Percentiles rank a stretch among this genome's conserved stretches.
Conservation (phyloP, 257 asterid genomes). For the Capsicum baccatum region DNA sequence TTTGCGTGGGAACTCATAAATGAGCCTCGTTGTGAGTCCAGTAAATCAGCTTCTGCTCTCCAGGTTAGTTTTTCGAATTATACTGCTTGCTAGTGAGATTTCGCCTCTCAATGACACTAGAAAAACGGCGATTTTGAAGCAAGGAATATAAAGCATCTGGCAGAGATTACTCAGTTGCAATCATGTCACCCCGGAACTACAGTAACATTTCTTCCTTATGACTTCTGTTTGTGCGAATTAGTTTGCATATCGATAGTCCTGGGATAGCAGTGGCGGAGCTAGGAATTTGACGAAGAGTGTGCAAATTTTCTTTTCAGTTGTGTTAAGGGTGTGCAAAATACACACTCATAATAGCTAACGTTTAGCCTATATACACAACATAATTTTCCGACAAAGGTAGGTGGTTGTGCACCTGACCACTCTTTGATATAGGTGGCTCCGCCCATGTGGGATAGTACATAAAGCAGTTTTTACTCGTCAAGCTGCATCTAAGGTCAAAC, state of each 20-base stretch:
- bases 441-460: not conserved
- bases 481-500: not conserved
- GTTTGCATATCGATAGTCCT: not conserved
- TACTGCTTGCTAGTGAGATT: not conserved
- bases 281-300: too few relatives aligned
- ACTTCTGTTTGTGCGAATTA: not conserved
- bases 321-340: too few relatives aligned
- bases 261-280: not conserved
- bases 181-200: not conserved
- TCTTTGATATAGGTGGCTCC: too few relatives aligned
- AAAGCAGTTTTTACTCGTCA: not conserved
- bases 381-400: too few relatives aligned
- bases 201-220: not conserved
- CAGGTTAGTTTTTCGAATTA: constrained; percentile 43
- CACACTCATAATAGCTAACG: too few relatives aligned
- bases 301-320: too few relatives aligned
- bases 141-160: not conserved
- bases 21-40: constrained; percentile 61
- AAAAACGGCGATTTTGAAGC: not conserved
- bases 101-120: not conserved
- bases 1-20: constrained; percentile 74
- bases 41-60: constrained; percentile 52
- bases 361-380: too few relatives aligned
- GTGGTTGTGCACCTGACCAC: too few relatives aligned
- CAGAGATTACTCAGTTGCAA: not conserved